These are phyloP conservation scores for Phoenix roebelenii DNA, from an alignment of 176 grass and related monocot genomes.

Conservation along the genomic window DNA sequence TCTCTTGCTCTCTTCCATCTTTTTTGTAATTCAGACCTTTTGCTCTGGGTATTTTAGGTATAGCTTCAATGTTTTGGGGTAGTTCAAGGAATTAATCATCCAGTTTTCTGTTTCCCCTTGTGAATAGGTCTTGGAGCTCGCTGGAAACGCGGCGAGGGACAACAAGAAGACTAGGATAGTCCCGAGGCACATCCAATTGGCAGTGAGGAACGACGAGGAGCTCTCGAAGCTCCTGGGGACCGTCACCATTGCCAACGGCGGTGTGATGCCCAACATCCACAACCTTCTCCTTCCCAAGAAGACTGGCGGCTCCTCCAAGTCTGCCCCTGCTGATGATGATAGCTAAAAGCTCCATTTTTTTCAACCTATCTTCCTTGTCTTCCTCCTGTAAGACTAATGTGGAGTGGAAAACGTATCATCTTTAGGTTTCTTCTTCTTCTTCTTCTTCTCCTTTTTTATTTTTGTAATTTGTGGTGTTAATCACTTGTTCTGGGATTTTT, in stretches of 20 bases:
- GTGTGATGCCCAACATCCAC: conserved; percentile 15
- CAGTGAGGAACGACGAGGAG: conserved; percentile 8
- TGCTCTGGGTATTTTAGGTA: too few relatives aligned
- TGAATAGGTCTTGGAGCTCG: conserved; percentile 7
- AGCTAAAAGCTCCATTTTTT: conserved; percentile 1
- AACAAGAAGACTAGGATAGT: conserved; percentile 14
- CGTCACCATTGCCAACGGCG: not conserved
- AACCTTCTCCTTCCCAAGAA: conserved; percentile 9
- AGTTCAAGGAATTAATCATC: too few relatives aligned
- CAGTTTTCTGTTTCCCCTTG: not conserved
- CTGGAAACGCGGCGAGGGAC: conserved; percentile 10
- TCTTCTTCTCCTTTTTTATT: too few relatives aligned
- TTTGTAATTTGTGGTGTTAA: too few relatives aligned
- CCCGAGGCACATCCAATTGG: conserved; percentile 10
- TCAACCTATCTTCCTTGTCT: not conserved
- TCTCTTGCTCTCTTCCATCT: too few relatives aligned
- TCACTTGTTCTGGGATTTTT: too few relatives aligned
- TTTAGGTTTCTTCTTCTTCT: too few relatives aligned
- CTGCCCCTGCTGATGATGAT: conserved; percentile 26
- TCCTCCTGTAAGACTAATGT: too few relatives aligned
- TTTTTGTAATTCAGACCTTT: too few relatives aligned
- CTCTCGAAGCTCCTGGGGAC: conserved; percentile 5
- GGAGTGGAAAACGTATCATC: too few relatives aligned
- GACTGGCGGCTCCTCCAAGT: conserved; percentile 13
- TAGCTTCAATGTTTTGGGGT: not conserved